Conservation (phyloP, 164 flowering plant species). For the Vitis labrusca region DNA sequence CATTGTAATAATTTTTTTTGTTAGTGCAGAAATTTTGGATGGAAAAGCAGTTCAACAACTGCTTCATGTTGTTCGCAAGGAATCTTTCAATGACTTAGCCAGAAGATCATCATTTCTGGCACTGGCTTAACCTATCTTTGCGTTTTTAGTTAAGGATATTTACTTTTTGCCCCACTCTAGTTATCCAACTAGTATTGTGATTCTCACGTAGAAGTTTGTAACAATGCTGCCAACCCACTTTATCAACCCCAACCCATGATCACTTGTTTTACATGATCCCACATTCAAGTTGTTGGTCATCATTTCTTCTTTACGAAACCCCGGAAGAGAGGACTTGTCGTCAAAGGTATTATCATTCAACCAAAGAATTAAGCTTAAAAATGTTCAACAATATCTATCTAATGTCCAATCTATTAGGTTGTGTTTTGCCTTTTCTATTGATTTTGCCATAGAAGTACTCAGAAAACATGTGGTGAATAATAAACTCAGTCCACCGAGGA, state of each 20-base stretch:
- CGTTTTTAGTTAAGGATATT: neutral
- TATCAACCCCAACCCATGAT: no score
- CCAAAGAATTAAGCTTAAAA: slow-evolving; percentile 28
- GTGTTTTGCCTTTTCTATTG: neutral
- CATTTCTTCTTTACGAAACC: no score
- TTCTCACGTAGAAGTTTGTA: neutral
- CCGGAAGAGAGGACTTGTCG: slow-evolving; percentile 66
- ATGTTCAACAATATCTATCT: neutral
- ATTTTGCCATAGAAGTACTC: no score
- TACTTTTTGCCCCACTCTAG: neutral
- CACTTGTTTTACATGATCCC: no score
- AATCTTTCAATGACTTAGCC: slow-evolving; percentile 66
- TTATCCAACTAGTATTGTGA: neutral
- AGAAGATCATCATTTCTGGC: slow-evolving; percentile 53
- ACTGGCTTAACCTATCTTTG: slow-evolving; percentile 30
- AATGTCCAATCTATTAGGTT: neutral
- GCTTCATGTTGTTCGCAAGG: slow-evolving; percentile 63
- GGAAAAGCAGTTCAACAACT: slow-evolving; percentile 48
- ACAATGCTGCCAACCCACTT: no score
- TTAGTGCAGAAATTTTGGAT: slow-evolving; percentile 63
- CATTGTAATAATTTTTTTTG: neutral
- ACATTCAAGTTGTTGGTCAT: no score
- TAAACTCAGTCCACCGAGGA: no score
- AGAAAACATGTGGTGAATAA: no score
- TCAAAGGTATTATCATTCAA: slow-evolving; percentile 50